Evolutionary conservation across 371 early-diverging fungal genomes (phyloP).

Genomic region (Mortierella sp.): DNA sequence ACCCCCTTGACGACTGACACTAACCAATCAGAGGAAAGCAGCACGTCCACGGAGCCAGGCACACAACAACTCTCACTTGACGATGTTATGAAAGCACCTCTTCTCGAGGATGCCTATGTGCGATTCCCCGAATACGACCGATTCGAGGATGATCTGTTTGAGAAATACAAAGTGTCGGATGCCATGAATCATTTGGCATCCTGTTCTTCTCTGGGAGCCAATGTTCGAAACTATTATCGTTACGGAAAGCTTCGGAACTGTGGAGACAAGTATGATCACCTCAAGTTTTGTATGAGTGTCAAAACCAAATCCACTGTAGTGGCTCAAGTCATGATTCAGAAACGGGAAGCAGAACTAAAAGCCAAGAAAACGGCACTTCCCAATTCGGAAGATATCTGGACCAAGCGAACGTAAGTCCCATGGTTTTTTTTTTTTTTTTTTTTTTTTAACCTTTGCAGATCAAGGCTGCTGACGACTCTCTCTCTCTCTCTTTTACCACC

Average conservation of each 20-base stretch:
- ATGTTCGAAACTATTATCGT: slow-evolving; percentile 49
- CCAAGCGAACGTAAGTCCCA: slow-evolving; percentile 25
- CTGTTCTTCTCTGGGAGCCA: slow-evolving; percentile 44
- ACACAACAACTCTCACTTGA: neutral
- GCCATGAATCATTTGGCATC: slow-evolving; percentile 41
- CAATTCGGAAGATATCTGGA: slow-evolving; percentile 51
- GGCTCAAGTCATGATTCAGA: slow-evolving; percentile 49
- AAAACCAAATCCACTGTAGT: slow-evolving; percentile 40
- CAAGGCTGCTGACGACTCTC: no score
- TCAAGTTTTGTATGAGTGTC: slow-evolving; percentile 48
- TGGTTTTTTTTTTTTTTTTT: neutral
- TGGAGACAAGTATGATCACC: slow-evolving; percentile 30
- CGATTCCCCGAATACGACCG: neutral
- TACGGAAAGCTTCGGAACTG: slow-evolving; percentile 42
- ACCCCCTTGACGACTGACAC: neutral
- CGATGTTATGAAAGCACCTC: no score
- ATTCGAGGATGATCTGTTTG: slow-evolving; percentile 31
- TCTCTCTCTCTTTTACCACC: no score
- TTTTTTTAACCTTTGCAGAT: neutral
- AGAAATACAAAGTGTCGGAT: slow-evolving; percentile 36
- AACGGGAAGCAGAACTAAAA: slow-evolving; percentile 32
- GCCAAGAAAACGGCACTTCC: slow-evolving; percentile 32
- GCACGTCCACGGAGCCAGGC: neutral
- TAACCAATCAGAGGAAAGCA: neutral
- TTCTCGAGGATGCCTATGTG: neutral